These are phyloP conservation scores for Podospora didyma DNA, from an alignment of 495 filamentous ascomycete genomes.

Conservation along the genomic window DNA sequence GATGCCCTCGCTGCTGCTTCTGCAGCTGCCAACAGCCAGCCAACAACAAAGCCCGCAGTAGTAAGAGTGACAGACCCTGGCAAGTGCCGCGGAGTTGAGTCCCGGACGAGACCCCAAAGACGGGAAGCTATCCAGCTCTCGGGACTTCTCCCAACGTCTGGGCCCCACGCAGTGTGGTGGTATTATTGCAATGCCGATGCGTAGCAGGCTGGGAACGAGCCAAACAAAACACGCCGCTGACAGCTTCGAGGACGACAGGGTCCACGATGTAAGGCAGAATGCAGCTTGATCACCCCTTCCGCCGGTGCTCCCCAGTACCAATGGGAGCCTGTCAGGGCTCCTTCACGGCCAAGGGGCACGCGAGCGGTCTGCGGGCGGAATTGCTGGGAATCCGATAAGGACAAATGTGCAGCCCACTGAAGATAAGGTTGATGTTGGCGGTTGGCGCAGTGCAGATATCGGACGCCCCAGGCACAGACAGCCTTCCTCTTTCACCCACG, in stretches of 20 bases:
- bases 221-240: conserved; percentile 7
- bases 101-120: background rate
- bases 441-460: background rate
- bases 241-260: conserved; percentile 9
- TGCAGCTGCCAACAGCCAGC: background rate
- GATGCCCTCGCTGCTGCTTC: conserved; percentile 10
- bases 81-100: conserved; percentile 11
- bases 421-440: background rate
- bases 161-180: background rate
- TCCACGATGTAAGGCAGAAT: conserved; percentile 10
- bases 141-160: conserved; percentile 2
- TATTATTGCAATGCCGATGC: background rate
- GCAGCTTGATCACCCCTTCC: background rate
- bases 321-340: background rate
- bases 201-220: conserved; percentile 1
- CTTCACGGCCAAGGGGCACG: background rate
- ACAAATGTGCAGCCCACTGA: background rate
- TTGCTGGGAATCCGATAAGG: background rate
- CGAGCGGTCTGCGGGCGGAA: background rate
- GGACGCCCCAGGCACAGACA: background rate
- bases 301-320: background rate
- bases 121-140: background rate
- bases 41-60: conserved; percentile 7
- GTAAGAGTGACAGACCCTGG: background rate
- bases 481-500: background rate